Conservation (phyloP, 805 yeast genomes). For the Metschnikowia baotianmanensis region DNA sequence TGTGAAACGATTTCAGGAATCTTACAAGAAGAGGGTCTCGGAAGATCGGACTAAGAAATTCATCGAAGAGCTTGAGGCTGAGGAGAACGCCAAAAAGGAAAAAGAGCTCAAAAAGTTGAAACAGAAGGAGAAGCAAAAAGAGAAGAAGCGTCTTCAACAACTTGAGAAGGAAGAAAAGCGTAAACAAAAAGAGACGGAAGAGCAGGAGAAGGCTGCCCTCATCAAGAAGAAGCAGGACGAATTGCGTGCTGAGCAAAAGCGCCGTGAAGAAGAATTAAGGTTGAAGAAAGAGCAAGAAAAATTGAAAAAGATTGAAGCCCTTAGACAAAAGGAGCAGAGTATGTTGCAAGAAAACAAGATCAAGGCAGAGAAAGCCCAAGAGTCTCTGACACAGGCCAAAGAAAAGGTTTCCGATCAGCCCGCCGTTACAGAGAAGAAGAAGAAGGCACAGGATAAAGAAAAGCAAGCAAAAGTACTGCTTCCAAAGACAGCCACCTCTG, state of each 20-base stretch:
- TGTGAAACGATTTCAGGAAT: constrained; percentile 56
- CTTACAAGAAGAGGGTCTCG: constrained; percentile 78
- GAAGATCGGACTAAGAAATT: constrained; percentile 65
- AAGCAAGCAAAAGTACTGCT: background rate
- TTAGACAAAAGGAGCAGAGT: constrained; percentile 20
- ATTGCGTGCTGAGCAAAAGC: constrained; percentile 36
- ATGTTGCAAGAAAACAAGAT: constrained; percentile 10
- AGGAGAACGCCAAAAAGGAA: constrained; percentile 60
- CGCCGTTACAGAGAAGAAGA: background rate
- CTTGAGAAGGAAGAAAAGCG: constrained; percentile 62
- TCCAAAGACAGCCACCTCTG: background rate
- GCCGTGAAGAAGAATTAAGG: constrained; percentile 37
- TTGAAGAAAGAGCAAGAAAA: constrained; percentile 49
- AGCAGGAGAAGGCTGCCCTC: constrained; percentile 36
- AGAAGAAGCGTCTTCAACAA: constrained; percentile 62
- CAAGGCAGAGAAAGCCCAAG: background rate
- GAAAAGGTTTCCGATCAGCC: background rate
- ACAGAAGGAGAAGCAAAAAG: constrained; percentile 68
- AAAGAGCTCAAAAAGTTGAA: constrained; percentile 63
- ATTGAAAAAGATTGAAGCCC: constrained; percentile 39
- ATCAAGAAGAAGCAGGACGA: constrained; percentile 31
- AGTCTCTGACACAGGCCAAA: background rate
- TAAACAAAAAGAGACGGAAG: constrained; percentile 52
- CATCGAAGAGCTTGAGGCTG: constrained; percentile 68
- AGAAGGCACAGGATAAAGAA: background rate